Evolutionary conservation across 352 stramenopile genomes (phyloP).

Genomic region (Phytopythium kandeliae): DNA sequence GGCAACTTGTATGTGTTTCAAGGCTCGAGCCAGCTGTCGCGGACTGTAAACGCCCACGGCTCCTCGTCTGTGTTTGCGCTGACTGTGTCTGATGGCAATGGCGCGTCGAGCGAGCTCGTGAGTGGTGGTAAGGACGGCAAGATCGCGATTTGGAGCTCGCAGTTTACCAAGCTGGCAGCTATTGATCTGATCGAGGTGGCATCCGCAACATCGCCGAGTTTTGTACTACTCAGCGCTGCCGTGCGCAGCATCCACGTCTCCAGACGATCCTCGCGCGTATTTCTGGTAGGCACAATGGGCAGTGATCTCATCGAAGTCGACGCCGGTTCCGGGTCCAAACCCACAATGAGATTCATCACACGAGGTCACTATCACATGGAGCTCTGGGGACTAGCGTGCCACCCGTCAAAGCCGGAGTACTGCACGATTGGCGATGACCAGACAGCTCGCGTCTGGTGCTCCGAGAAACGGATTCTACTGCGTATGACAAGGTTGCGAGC

Average conservation of each 20-base stretch:
- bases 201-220: slow-evolving; percentile 11
- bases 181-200: slow-evolving; percentile 38
- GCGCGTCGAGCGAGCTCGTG: slow-evolving; percentile 42
- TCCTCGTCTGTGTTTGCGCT: slow-evolving; percentile 7
- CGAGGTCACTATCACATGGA: slow-evolving; percentile 69
- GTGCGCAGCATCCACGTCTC: slow-evolving; percentile 47
- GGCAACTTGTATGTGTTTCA: slow-evolving; percentile 79
- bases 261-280: slow-evolving; percentile 18
- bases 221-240: slow-evolving; percentile 20
- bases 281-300: slow-evolving; percentile 82
- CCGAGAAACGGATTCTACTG: slow-evolving; percentile 35
- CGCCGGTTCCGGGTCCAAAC: slow-evolving; percentile 12
- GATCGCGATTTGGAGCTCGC: slow-evolving; percentile 78
- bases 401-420: slow-evolving; percentile 62
- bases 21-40: slow-evolving; percentile 35
- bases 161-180: slow-evolving; percentile 33
- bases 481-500: slow-evolving; percentile 35
- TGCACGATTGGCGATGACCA: slow-evolving; percentile 81
- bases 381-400: slow-evolving; percentile 76
- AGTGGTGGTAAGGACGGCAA: slow-evolving; percentile 85
- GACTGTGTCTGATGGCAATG: background rate
- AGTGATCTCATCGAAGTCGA: slow-evolving; percentile 88
- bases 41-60: slow-evolving; percentile 47
- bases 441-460: slow-evolving; percentile 74
- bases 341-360: slow-evolving; percentile 24